Conservation (phyloP, 129 eudicot species). For the Chrysanthemum makinoi region DNA sequence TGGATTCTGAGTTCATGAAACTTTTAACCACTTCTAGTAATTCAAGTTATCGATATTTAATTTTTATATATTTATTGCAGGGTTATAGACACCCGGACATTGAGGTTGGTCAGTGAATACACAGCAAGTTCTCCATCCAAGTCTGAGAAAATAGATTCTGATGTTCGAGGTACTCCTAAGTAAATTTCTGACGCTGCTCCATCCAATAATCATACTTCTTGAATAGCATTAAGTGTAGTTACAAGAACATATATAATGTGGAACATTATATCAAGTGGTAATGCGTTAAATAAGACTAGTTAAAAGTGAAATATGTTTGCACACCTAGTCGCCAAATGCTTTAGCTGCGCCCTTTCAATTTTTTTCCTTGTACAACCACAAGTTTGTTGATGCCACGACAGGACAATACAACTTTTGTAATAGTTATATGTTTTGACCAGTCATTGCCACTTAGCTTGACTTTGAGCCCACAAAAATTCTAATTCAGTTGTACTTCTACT, state of each 20-base stretch:
- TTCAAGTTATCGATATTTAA: slow-evolving; percentile 24
- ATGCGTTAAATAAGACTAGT: too few relatives aligned
- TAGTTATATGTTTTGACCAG: neutral
- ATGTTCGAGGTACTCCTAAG: slow-evolving; percentile 65
- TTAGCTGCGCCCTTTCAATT: neutral
- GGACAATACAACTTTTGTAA: neutral
- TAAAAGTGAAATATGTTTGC: too few relatives aligned
- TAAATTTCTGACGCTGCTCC: slow-evolving; percentile 6
- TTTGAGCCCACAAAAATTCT: too few relatives aligned
- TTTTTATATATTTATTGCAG: slow-evolving; percentile 42
- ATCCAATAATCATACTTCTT: neutral
- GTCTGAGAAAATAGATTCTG: slow-evolving; percentile 65
- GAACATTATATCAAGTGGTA: neutral
- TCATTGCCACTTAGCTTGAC: too few relatives aligned
- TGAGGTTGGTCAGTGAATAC: slow-evolving; percentile 67
- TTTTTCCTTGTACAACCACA: neutral
- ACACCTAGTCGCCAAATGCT: too few relatives aligned
- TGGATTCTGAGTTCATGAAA: slow-evolving; percentile 8
- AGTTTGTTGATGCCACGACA: neutral
- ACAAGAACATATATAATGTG: slow-evolving; percentile 9
- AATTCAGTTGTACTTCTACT: too few relatives aligned
- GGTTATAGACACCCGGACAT: slow-evolving; percentile 79
- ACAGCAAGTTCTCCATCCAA: slow-evolving; percentile 68
- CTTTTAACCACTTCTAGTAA: slow-evolving; percentile 9
- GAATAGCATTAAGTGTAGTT: slow-evolving; percentile 6